Base-by-base conservation (phyloP, 129 eudicot species). In the Ambrosia artemisiifolia region DNA sequence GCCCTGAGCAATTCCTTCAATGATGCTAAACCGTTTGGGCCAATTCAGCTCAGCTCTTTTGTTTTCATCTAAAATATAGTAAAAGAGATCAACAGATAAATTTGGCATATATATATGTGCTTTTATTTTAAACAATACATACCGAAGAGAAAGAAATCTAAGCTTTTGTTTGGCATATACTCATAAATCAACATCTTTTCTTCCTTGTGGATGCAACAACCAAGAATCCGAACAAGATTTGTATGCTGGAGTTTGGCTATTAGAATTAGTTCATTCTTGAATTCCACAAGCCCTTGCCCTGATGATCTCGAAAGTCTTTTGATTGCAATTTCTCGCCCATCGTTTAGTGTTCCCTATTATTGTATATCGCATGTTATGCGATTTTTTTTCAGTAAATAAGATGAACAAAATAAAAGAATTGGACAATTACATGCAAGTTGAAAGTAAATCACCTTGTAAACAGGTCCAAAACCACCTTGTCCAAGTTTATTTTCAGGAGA, bases 1-100 rank as follows among this genome's bases (percentile, higher is more conserved):
- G 36, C 91, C 87, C 24, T 89, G 81, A 49, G 84, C 80, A 63
- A 85, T 74, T 51, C 95, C 95, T 55, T 71, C 68, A 33, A 68
- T 71, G 24, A 59, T 59, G 65, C 33, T 59, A 30, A 59, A 59
- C 42, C 65, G 65, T 59, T 30, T 30, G 11, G 65, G 65, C 65
- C 65, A 59, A 59, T 59, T 40, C 6, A 59, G 65, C 40, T 59
- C 40, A 12, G 3, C 65, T 9, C 13, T 59, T 7, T 13, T 9
- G 68, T 35, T 63, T 63, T 36, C 68, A n/a, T 63, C 68, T 36
- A 11, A 63, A 6, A 63, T 8, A 63, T 12, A 35, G 9, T 1
- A 3, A 24, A 63, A 35, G 32, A 0, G 12, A 30, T 11, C 18
- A 30, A 59, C 1, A 28, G 11, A 30, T 7, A 11, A 28, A 5